Evolutionary conservation across 371 early-diverging fungal genomes (phyloP).

Genomic region (Vairimorpha apis): DNA sequence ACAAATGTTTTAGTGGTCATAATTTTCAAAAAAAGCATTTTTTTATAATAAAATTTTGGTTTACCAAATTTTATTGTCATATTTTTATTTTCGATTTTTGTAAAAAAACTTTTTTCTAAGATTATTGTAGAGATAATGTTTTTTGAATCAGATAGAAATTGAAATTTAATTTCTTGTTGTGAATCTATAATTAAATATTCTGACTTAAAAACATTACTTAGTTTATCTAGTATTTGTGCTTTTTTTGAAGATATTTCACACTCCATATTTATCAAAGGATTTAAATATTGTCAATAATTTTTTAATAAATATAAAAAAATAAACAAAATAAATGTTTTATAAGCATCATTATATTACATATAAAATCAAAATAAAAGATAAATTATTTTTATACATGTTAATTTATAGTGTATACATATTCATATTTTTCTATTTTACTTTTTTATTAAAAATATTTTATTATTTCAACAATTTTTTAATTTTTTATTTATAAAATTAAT

Average conservation of each 20-base stretch:
- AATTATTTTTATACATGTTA: too few species aligned
- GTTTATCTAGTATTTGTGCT: constrained; percentile 12
- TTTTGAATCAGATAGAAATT: constrained; percentile 8
- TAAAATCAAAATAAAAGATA: too few species aligned
- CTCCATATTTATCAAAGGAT: constrained; percentile 32
- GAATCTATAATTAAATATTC: constrained; percentile 14
- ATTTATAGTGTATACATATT: too few species aligned
- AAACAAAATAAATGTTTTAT: too few species aligned
- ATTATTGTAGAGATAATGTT: background rate
- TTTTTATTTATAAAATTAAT: too few species aligned
- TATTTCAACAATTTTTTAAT: too few species aligned
- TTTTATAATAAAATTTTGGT: constrained; percentile 20
- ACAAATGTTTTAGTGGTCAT: constrained; percentile 2
- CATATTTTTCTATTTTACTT: too few species aligned
- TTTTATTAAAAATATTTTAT: too few species aligned
- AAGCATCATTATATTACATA: too few species aligned
- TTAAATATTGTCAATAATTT: background rate
- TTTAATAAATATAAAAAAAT: background rate
- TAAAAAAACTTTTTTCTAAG: constrained; percentile 4
- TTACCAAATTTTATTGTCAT: background rate
- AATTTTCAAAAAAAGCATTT: constrained; percentile 20
- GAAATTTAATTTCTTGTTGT: background rate
- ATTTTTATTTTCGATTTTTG: constrained; percentile 4
- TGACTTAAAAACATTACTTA: constrained; percentile 4
- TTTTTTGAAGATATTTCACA: constrained; percentile 26